Base-by-base conservation (phyloP, 371 early-diverging fungal species). In the Entomophthora muscae region DNA sequence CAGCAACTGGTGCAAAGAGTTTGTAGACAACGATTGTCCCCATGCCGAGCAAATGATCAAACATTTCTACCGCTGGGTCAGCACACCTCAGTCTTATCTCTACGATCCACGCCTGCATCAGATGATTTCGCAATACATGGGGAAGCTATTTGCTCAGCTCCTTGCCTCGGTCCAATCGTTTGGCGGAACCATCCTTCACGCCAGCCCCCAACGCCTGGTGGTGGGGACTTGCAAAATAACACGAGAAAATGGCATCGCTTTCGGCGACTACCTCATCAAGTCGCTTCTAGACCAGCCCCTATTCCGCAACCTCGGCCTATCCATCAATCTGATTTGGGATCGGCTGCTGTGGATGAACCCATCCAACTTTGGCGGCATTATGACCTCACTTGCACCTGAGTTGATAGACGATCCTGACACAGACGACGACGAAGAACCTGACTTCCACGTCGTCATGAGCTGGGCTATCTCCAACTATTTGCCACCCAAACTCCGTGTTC, bases 291-390 rank as follows among this genome's bases (percentile, higher is more conserved):
- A 72, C 59, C 85, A 88, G 67, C 86, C 83, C 2, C 67, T 90
- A 12, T 91, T 93, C 72, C 82, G 82, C 64, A 73, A 82, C 7
- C 68, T 85, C n/a, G 79, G 80, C 57, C 60, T 94, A 63, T 68
- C 76, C 1, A 77, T 82, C 0, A 71, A 72, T 26, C 66, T 78
- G 63, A 85, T 81, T 65, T 95, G 92, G 91, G 77, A 82, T 51
- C 76, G 83, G n/a, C 61, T 93, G 59, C 58, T 91, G 22, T 97
- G 96, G 96, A 88, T 93, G 90, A 93, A 95, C 68, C 75, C 80
- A 55, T 79, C 79, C 68, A 97, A 97, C 70, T 90, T 80, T 72
- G 93, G 89, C 26, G 93, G 95, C 2, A 73, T 92, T 29, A 69
- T 55, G 21, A 32, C 23, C 2, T 12, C n/a, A 24, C 61, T 26